A percentile compares a stretch with the other conserved stretches of the same genome.
phyloP scores from a whole-genome alignment of 208 protist species.

The Naegleria lovaniensis region DNA sequence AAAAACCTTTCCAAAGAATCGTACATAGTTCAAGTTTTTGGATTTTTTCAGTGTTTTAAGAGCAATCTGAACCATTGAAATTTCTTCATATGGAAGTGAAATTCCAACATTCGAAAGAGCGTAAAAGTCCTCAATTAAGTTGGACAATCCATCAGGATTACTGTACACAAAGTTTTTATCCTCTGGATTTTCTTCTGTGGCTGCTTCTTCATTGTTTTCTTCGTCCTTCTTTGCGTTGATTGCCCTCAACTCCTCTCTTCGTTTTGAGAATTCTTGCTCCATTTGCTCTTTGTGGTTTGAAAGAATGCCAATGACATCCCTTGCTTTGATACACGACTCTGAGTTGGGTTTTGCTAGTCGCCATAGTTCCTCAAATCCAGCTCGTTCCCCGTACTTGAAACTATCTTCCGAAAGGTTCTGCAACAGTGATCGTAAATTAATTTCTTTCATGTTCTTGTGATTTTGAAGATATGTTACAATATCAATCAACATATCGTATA shows the following conservation, averaged over 20 bases:
- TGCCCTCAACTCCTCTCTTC: not conserved
- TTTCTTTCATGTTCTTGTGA: not conserved
- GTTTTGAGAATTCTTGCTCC: not conserved
- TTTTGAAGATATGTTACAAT: not conserved
- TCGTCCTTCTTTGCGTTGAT: not conserved
- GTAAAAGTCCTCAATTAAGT: not conserved
- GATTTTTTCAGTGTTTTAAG: constrained; percentile 75
- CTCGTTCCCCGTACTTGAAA: not conserved
- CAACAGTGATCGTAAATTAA: not conserved
- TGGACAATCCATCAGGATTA: not conserved
- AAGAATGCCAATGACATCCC: not conserved
- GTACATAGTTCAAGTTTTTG: constrained; percentile 68
- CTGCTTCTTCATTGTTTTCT: not conserved
- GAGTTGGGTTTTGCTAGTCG: not conserved
- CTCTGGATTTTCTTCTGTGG: not conserved
- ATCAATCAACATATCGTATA: constrained; percentile 1
- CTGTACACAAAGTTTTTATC: not conserved
- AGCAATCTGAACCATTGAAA: constrained; percentile 6
- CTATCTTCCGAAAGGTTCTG: not conserved
- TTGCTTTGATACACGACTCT: not conserved
- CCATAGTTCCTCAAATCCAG: not conserved
- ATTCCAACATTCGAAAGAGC: not conserved
- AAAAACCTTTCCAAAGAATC: constrained; percentile 81
- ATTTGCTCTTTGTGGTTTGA: not conserved
- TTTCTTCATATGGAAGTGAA: not conserved